Evolutionary conservation across 1,139 yeast genomes (phyloP).

Genomic region (Suhomyces chickasaworum): DNA sequence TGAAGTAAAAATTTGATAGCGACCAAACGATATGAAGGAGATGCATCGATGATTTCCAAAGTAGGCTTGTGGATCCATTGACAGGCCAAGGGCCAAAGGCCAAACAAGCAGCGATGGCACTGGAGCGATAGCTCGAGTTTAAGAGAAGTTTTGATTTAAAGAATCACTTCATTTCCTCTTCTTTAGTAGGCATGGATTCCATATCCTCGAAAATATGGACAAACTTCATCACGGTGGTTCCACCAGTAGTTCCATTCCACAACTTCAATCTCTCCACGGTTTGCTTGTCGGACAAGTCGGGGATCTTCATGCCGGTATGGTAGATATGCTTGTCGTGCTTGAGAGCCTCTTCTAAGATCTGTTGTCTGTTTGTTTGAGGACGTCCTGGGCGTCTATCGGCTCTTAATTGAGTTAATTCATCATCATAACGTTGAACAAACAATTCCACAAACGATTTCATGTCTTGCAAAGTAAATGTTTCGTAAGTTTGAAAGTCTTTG

Average conservation of each 20-base stretch:
- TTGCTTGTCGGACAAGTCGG: conserved; percentile 64
- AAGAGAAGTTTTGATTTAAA: no score
- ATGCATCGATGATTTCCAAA: neutral
- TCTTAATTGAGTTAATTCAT: conserved; percentile 62
- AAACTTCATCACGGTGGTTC: conserved; percentile 63
- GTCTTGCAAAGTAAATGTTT: conserved; percentile 53
- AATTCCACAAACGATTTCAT: conserved; percentile 61
- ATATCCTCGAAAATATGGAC: conserved; percentile 36
- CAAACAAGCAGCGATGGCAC: no score
- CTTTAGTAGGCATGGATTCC: conserved; percentile 31
- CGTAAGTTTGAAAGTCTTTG: conserved; percentile 38
- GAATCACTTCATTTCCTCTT: conserved; percentile 25
- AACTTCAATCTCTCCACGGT: conserved; percentile 60
- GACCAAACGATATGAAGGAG: neutral
- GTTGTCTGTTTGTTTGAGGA: conserved; percentile 75
- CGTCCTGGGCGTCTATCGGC: conserved; percentile 79
- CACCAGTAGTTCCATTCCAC: conserved; percentile 87
- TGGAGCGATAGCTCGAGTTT: no score
- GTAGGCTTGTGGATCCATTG: neutral
- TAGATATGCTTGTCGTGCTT: conserved; percentile 64
- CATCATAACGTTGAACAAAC: conserved; percentile 70
- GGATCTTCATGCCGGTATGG: conserved; percentile 69
- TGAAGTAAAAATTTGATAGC: neutral
- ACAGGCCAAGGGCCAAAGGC: no score
- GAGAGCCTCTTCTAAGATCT: conserved; percentile 59